Conservation (phyloP, 2,329 filamentous ascomycete species). For the Beauveria australis region DNA sequence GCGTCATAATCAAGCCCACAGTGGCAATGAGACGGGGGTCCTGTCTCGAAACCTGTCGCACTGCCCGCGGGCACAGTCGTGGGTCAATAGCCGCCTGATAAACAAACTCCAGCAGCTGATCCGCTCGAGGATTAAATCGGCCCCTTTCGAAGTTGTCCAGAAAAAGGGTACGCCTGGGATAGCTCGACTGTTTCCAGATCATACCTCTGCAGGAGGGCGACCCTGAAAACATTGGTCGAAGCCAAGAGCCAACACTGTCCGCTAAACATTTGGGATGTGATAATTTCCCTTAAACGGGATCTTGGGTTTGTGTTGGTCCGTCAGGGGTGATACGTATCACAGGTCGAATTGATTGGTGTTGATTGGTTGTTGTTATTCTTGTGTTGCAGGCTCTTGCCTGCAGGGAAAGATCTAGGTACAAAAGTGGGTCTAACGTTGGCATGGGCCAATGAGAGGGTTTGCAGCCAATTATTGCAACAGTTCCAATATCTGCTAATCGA, state of each 20-base stretch:
- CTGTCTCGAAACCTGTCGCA: constrained; percentile 62
- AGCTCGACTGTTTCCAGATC: constrained; percentile 72
- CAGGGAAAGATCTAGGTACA: too few relatives aligned
- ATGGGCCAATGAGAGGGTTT: too few relatives aligned
- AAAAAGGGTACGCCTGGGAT: constrained; percentile 82
- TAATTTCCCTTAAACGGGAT: constrained; percentile 75
- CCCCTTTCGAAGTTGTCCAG: constrained; percentile 88
- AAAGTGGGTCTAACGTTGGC: too few relatives aligned
- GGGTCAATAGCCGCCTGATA: constrained; percentile 83
- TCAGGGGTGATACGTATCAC: too few relatives aligned
- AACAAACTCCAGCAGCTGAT: constrained; percentile 60
- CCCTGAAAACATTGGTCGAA: constrained; percentile 80
- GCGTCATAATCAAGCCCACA: constrained; percentile 53
- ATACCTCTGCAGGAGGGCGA: constrained; percentile 81
- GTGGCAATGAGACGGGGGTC: constrained; percentile 63
- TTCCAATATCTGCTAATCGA: constrained; percentile 74
- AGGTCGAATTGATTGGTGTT: too few relatives aligned
- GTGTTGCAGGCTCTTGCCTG: too few relatives aligned
- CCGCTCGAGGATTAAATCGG: constrained; percentile 85
- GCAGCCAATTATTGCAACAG: too few relatives aligned
- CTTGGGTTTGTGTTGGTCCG: constrained; percentile 71
- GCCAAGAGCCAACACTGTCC: constrained; percentile 91
- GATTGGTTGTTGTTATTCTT: too few relatives aligned
- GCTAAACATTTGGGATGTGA: constrained; percentile 76
- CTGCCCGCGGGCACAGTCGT: constrained; percentile 53